Conservation (phyloP, 106 monocot species). For the Acorus calamus region DNA sequence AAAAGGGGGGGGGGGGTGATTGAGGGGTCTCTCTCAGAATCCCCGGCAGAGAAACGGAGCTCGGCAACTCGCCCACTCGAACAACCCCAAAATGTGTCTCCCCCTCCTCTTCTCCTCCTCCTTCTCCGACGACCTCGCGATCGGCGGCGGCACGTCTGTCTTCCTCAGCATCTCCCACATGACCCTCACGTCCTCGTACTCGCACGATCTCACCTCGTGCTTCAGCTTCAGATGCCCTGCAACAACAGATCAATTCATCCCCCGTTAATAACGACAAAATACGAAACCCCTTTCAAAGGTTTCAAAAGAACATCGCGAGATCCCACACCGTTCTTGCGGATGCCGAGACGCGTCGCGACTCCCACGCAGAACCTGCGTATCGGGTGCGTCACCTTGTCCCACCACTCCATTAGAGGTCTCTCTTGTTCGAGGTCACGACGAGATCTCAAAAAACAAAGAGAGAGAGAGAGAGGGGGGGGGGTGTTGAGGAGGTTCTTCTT, state of each 20-base stretch:
- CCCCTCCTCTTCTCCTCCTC: background rate
- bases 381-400: constrained; percentile 33
- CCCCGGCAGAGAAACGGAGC: constrained; percentile 9
- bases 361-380: constrained; percentile 38
- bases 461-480: no score
- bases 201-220: constrained; percentile 56
- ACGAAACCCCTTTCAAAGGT: background rate
- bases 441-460: no score
- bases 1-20: no score
- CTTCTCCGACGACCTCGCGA: no score
- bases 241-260: background rate
- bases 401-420: constrained; percentile 38
- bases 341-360: constrained; percentile 38
- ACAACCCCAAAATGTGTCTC: constrained; percentile 1
- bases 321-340: constrained; percentile 35
- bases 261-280: background rate
- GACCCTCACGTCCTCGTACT: constrained; percentile 64
- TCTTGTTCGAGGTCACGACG: no score
- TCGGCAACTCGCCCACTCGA: background rate
- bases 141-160: background rate
- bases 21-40: constrained; percentile 7
- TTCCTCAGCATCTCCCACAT: constrained; percentile 60
- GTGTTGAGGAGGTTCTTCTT: no score
- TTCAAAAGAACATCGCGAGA: background rate
- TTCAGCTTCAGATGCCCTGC: constrained; percentile 35